phyloP scores from a whole-genome alignment of 441 rosid species.

The Adansonia grandidieri region DNA sequence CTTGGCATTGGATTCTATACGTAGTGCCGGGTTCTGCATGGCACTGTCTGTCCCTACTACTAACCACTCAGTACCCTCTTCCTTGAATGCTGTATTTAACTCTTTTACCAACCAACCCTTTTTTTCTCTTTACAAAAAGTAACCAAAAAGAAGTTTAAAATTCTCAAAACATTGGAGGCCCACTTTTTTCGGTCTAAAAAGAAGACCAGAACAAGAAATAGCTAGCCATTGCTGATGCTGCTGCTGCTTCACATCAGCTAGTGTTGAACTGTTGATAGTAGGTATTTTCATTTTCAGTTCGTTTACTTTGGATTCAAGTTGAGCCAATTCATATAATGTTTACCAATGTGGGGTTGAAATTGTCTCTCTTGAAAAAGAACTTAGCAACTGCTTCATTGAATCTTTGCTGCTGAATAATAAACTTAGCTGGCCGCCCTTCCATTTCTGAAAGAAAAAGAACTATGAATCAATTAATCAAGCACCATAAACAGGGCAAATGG shows the following conservation, averaged over 20 bases:
- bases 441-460: no score
- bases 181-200: not conserved
- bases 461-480: no score
- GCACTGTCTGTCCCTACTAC: not conserved
- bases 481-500: no score
- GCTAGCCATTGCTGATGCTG: not conserved
- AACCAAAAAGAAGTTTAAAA: not conserved
- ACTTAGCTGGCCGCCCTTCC: no score
- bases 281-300: not conserved
- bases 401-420: not conserved
- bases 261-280: not conserved
- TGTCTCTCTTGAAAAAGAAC: not conserved
- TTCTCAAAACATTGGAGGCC: not conserved
- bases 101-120: conserved; percentile 25
- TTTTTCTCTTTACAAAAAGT: not conserved
- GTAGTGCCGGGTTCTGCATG: not conserved
- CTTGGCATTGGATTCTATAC: conserved; percentile 10
- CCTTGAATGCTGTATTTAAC: conserved; percentile 22
- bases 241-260: not conserved
- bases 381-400: not conserved
- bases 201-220: not conserved
- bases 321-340: not conserved
- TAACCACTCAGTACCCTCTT: not conserved
- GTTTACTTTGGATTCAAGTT: not conserved
- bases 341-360: not conserved